These are phyloP conservation scores for Chlamydomonas sp. DNA, from an alignment of 139 green algal genomes.

Conservation along the genomic window DNA sequence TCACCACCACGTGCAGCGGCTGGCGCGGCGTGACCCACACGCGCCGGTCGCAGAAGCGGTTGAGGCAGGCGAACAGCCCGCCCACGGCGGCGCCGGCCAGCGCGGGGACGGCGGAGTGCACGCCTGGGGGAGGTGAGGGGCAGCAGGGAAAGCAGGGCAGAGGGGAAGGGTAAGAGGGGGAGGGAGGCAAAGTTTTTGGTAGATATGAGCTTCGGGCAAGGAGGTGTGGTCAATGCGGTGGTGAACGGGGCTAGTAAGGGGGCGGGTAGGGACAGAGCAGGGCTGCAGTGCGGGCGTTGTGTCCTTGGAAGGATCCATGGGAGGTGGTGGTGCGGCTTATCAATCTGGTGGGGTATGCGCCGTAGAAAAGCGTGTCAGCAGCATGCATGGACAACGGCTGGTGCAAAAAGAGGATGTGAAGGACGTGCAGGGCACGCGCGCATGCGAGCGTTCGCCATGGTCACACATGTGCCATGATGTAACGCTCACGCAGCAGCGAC, in stretches of 20 bases:
- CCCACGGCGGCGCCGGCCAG: constrained; percentile 57
- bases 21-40: constrained; percentile 59
- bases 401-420: too few species aligned
- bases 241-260: neutral
- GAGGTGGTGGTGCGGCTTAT: too few species aligned
- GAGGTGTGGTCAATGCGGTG: neutral
- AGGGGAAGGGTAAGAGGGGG: neutral
- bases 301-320: too few species aligned
- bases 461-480: too few species aligned
- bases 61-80: constrained; percentile 54
- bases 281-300: too few species aligned
- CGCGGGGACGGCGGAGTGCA: constrained; percentile 22
- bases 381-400: too few species aligned
- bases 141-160: neutral
- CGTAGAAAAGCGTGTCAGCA: too few species aligned
- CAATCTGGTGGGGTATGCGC: too few species aligned
- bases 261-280: too few species aligned
- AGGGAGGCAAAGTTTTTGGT: neutral
- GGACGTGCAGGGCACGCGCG: too few species aligned
- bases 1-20: constrained; percentile 54
- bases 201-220: neutral
- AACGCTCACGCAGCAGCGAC: too few species aligned
- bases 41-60: constrained; percentile 56
- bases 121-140: neutral
- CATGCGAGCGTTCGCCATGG: too few species aligned